Base-by-base conservation (phyloP, 768 basidiomycete genomes). In the Arthromyces matolae region DNA sequence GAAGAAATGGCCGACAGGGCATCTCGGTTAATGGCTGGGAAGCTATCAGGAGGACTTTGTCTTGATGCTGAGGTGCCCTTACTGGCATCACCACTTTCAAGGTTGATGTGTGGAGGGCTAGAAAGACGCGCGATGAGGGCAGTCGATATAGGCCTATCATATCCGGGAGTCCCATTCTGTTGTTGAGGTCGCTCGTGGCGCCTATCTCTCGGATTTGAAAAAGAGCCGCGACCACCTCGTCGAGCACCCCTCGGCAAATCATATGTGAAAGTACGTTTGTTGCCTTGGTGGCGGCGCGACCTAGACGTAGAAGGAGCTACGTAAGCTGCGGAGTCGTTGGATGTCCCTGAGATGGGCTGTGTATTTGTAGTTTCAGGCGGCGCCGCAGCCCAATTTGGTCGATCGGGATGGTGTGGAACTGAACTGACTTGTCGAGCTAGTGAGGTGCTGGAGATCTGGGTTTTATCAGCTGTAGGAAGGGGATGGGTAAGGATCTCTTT, bases 401-500 rank as follows among this genome's bases (percentile, higher is more conserved):
- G 47, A 33, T 50, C 49, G 18, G 49, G 51, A 39, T 50, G 45
- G 24, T 51, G 52, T 18, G 45, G 38, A 35, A 37, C 45, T 22
- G 47, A 39, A 3, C 36, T 48, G 27, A 34, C 39, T 23, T 35
- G 34, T 36, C 13, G 45, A 10, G 18, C 36, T 8, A 10, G 16
- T 22, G 28, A 22, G 2, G 42, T 18, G 23, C 14, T 39, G 13
- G 42, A 31, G 24, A 19, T 12, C 8, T 36, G 39, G n/a, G n/a
- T n/a, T 39, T 45, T 42, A 16, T 27, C 19, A 20, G 47, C 29
- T 27, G 35, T 36, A 25, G 60, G 56, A 32, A 72, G 58, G 39
- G 69, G 68, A 4, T 50, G 51, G 4, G 55, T 50, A 39, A 72
- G 66, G 20, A 71, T 64, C 46, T 63, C 57, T 16, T 57, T 50